Evolutionary conservation across 2,329 filamentous ascomycete genomes (phyloP).

Genomic region (Catunica adiposa): DNA sequence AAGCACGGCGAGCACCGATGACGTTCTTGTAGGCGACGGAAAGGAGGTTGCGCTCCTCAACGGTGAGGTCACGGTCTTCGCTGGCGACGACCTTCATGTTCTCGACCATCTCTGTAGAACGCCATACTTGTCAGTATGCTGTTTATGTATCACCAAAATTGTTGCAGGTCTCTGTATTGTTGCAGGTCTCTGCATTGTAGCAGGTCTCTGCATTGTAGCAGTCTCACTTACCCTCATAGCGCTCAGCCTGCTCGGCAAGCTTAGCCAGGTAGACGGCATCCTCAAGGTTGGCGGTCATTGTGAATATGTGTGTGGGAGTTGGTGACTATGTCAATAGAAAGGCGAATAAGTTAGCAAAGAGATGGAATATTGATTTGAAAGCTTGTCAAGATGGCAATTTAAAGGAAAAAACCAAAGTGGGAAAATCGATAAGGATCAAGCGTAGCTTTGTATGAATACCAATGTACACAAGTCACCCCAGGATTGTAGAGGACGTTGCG

Average conservation of each 20-base stretch:
- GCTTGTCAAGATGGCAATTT: neutral
- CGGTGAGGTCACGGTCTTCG: slow-evolving; percentile 64
- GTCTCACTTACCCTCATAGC: slow-evolving; percentile 69
- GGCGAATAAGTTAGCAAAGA: neutral
- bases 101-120: slow-evolving; percentile 79
- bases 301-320: slow-evolving; percentile 39
- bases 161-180: no score
- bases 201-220: slow-evolving; percentile 6
- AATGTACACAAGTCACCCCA: neutral
- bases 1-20: slow-evolving; percentile 88
- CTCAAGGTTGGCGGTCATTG: slow-evolving; percentile 41
- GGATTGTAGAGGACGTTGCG: slow-evolving; percentile 2
- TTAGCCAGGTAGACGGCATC: slow-evolving; percentile 99
- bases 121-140: slow-evolving; percentile 5
- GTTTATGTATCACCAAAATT: slow-evolving; percentile 3
- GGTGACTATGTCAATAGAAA: slow-evolving; percentile 9
- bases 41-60: slow-evolving; percentile 94
- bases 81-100: slow-evolving; percentile 99
- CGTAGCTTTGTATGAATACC: neutral
- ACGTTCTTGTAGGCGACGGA: slow-evolving; percentile 99
- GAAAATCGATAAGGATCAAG: slow-evolving; percentile 2
- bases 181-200: slow-evolving; percentile 9
- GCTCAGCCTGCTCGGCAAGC: slow-evolving; percentile 99
- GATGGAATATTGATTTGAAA: neutral
- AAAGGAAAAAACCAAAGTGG: neutral